Base-by-base conservation (phyloP, 305 asterid genomes). In the Fraxinus angustifolia region DNA sequence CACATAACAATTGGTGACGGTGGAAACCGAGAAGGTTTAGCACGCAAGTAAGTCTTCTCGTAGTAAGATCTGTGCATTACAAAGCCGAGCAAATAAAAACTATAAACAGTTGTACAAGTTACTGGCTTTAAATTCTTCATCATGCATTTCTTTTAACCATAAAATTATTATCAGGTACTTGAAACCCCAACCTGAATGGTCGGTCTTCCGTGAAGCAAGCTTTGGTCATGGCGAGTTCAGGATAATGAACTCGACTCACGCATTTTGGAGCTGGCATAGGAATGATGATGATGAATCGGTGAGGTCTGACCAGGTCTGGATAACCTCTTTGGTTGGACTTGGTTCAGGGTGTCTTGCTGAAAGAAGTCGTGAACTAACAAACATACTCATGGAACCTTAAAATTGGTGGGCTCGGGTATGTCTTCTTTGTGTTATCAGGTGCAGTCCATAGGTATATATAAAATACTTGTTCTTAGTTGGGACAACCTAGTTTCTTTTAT, bases 201-300 rank as follows among this genome's bases (percentile, higher is more conserved):
- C 97, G 0, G 91, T 76, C 12, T 94, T 94, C 85, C 93, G 95
- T 0, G 97, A 94, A 87, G 98, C 98, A 77, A 94, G 98, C 88
- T 94, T 94, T 70, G 97, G 97, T 6, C 98, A 94, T 79, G 98
- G 98, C 14, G 94, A 88, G 85, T 84, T 94, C 70, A 86, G 76
- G 62, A 68, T 93, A 19, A 87, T 79, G 75, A 94, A 94, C 84
- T 76, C 91, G 35, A 89, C 90, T 70, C 96, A 94, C 38, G 93
- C 97, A 0, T 88, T 88, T 70, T 93, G 98, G 97, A 89, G 92
- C 80, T 94, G 97, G 98, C 97, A 94, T 48, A 83, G 97, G 82
- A 94, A 93, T 77, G 93, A 93, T 19, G 91, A 91, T 31, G 98
- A 94, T 31, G 97, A 90, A 76, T 84, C 90, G 2, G 96, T 91